A percentile compares a stretch with the other conserved stretches of the same genome.
These are phyloP conservation scores for Plantago major DNA, from an alignment of 257 asterid species.

Conservation along the genomic window DNA sequence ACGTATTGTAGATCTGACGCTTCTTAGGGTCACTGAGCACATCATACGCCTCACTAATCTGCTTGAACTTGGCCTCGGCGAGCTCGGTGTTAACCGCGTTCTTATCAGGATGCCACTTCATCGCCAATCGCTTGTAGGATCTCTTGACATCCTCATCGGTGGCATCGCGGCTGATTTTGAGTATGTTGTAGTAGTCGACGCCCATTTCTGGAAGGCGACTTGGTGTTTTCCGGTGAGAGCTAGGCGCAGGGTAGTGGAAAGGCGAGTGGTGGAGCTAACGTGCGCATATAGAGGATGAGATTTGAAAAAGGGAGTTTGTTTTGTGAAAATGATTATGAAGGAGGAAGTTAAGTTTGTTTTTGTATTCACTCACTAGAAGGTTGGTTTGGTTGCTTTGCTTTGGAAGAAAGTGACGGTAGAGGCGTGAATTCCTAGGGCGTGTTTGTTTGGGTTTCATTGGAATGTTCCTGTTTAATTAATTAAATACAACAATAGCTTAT, in stretches of 20 bases:
- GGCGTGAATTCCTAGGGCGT: slow-evolving; percentile 32
- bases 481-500: too few relatives aligned
- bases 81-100: slow-evolving; percentile 58
- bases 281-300: slow-evolving; percentile 26
- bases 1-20: slow-evolving; percentile 93
- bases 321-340: slow-evolving; percentile 34
- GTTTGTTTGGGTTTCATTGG: slow-evolving; percentile 28
- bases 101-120: slow-evolving; percentile 99
- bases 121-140: slow-evolving; percentile 79
- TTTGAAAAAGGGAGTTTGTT: slow-evolving; percentile 14
- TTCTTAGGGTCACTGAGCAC: slow-evolving; percentile 75
- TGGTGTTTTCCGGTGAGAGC: too few relatives aligned
- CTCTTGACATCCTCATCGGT: slow-evolving; percentile 79
- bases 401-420: slow-evolving; percentile 14
- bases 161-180: slow-evolving; percentile 61
- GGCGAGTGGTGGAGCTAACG: slow-evolving; percentile 41
- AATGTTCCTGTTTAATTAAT: background rate
- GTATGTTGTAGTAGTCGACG: slow-evolving; percentile 68
- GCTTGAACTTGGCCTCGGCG: slow-evolving; percentile 95
- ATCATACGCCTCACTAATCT: slow-evolving; percentile 92
- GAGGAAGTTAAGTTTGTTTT: slow-evolving; percentile 6
- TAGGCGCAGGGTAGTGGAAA: slow-evolving; percentile 42
- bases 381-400: background rate
- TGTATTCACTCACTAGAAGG: too few relatives aligned
- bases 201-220: slow-evolving; percentile 45